phyloP scores from a whole-genome alignment of 306 rosid species.

The Cercis canadensis region DNA sequence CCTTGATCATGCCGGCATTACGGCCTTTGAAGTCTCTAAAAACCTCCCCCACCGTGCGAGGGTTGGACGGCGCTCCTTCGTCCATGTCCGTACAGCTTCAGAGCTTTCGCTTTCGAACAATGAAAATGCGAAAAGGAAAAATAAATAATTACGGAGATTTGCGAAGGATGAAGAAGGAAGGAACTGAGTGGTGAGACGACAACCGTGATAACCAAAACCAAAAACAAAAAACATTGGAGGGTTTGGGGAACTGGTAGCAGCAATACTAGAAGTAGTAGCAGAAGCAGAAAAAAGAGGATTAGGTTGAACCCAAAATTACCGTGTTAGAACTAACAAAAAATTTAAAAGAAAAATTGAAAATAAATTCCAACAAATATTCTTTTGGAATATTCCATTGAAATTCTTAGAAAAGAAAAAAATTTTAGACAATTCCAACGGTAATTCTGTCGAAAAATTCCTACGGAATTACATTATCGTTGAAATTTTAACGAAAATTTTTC shows the following conservation, averaged over 20 bases:
- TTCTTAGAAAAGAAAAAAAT: no score
- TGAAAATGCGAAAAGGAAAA: neutral
- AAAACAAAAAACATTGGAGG: neutral
- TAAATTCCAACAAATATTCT: no score
- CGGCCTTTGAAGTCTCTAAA: conserved; percentile 75
- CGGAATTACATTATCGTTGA: no score
- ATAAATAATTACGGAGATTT: neutral
- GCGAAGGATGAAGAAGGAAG: neutral
- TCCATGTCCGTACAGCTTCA: conserved; percentile 48
- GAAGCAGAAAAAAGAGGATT: conserved; percentile 9
- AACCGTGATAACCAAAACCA: neutral
- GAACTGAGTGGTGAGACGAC: conserved; percentile 9
- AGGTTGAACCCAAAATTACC: no score
- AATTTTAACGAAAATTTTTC: no score
- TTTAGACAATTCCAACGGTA: no score
- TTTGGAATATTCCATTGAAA: no score
- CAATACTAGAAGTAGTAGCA: no score
- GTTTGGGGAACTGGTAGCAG: no score
- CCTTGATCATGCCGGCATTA: conserved; percentile 61
- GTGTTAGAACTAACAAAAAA: no score
- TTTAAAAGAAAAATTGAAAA: no score
- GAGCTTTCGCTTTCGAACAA: conserved; percentile 19
- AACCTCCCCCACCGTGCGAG: conserved; percentile 68
- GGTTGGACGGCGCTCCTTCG: conserved; percentile 50
- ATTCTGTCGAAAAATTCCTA: no score